A percentile compares a stretch with the other conserved stretches of the same genome.
Evolutionary conservation across 164 flowering plant genomes (phyloP).

Genomic region (Vitis labrusca): DNA sequence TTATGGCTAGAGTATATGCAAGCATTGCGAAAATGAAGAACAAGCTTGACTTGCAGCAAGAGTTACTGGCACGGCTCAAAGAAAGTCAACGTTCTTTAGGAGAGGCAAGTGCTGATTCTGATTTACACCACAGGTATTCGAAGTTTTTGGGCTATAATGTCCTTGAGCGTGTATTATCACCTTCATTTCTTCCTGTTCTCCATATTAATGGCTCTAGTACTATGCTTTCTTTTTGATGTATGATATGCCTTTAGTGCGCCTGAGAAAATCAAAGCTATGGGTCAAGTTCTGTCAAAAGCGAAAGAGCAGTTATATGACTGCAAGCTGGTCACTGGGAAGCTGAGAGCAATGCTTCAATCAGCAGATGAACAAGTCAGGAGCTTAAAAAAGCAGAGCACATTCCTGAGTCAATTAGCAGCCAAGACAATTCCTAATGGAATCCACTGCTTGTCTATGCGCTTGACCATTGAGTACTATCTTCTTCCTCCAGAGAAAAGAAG

Average conservation of each 20-base stretch:
- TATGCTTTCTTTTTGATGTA: background rate
- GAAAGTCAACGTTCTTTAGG: slow-evolving; percentile 91
- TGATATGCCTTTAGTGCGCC: slow-evolving; percentile 54
- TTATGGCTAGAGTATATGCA: slow-evolving; percentile 92
- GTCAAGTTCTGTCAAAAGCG: slow-evolving; percentile 84
- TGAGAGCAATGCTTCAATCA: slow-evolving; percentile 97
- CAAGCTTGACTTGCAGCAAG: slow-evolving; percentile 59
- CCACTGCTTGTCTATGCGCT: slow-evolving; percentile 93
- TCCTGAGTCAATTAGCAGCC: slow-evolving; percentile 94
- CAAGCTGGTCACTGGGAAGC: slow-evolving; percentile 81
- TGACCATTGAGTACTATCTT: slow-evolving; percentile 89
- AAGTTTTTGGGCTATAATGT: slow-evolving; percentile 3
- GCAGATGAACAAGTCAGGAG: slow-evolving; percentile 96
- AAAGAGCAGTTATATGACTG: slow-evolving; percentile 87
- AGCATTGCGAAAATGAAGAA: slow-evolving; percentile 84
- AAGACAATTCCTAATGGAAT: slow-evolving; percentile 96
- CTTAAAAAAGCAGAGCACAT: slow-evolving; percentile 98
- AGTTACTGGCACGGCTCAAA: slow-evolving; percentile 65
- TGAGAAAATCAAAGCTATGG: slow-evolving; percentile 85
- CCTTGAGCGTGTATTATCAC: background rate
- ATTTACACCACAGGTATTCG: slow-evolving; percentile 68
- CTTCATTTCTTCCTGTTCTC: slow-evolving; percentile 1
- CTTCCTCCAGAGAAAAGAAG: slow-evolving; percentile 82
- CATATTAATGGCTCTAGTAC: slow-evolving; percentile 1
- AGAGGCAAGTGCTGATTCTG: slow-evolving; percentile 80